Evolutionary conservation across 176 grass and related monocot genomes (phyloP).

Genomic region (Paspalum vaginatum): DNA sequence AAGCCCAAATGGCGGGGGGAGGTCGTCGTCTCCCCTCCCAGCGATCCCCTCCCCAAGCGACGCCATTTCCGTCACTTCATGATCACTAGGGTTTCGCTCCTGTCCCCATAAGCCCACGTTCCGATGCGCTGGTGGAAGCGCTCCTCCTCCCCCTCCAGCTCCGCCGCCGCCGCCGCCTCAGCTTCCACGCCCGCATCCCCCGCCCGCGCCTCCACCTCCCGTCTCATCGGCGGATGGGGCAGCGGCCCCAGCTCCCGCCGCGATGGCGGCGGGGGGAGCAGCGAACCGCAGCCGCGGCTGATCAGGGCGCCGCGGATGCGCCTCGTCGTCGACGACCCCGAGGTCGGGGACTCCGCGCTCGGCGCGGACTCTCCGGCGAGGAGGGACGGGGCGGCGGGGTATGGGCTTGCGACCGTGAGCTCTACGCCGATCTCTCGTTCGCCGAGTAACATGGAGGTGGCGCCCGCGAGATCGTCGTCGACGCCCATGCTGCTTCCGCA

Average conservation of each 20-base stretch:
- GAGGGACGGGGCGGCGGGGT: constrained; percentile 13
- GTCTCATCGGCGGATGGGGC: constrained; percentile 1
- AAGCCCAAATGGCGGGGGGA: constrained; percentile 48
- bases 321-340: constrained; percentile 58
- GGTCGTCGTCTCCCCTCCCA: constrained; percentile 51
- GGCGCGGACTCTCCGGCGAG: constrained; percentile 32
- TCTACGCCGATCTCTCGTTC: constrained; percentile 61
- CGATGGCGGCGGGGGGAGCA: constrained; percentile 16
- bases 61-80: constrained; percentile 40
- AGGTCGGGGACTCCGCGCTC: constrained; percentile 51
- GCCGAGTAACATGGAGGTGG: constrained; percentile 44
- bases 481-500: constrained; percentile 58
- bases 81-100: constrained; percentile 49
- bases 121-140: constrained; percentile 69
- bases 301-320: constrained; percentile 58
- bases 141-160: constrained; percentile 17
- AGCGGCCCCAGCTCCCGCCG: constrained; percentile 18
- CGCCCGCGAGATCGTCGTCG: constrained; percentile 48
- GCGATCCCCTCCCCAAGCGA: constrained; percentile 22
- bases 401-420: constrained; percentile 19
- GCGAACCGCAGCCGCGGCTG: constrained; percentile 57
- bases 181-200: constrained; percentile 49
- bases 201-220: constrained; percentile 48
- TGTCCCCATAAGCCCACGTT: constrained; percentile 8
- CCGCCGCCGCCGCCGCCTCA: constrained; percentile 17